Conservation (phyloP, 2,329 filamentous ascomycete genomes). For the Xylaria sp. region DNA sequence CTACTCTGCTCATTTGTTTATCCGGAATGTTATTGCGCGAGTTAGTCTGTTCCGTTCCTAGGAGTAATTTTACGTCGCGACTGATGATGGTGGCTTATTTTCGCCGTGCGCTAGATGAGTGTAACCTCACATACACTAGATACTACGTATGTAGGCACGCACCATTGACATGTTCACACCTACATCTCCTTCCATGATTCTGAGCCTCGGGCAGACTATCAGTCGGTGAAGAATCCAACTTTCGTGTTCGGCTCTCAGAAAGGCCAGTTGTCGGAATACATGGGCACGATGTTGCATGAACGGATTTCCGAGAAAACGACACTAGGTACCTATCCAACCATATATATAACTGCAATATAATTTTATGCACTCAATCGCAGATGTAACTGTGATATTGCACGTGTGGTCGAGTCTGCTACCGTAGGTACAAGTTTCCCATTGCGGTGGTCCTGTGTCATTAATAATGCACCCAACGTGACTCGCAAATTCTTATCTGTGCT, state of each 20-base stretch:
- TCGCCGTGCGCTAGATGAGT: background rate
- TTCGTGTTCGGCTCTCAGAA: background rate
- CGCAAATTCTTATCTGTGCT: conserved; percentile 22
- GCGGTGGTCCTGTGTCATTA: background rate
- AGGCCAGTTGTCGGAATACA: background rate
- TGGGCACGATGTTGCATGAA: conserved; percentile 3
- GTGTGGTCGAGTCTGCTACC: conserved; percentile 14
- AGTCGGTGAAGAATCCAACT: background rate
- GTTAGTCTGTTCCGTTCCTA: conserved; percentile 3
- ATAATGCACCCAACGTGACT: conserved; percentile 14
- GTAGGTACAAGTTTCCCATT: background rate
- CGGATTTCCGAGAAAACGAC: conserved; percentile 5
- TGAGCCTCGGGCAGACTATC: too few species aligned
- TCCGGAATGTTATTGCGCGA: too few species aligned
- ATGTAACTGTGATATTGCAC: conserved; percentile 23
- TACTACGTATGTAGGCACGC: conserved; percentile 8
- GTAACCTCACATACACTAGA: background rate
- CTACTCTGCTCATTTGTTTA: too few species aligned
- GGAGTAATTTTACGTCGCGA: background rate
- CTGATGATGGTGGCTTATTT: background rate
- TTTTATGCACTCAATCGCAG: conserved; percentile 6
- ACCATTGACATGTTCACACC: background rate
- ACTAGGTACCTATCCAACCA: too few species aligned
- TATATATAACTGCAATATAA: background rate
- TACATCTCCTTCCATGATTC: too few species aligned